Evolutionary conservation across 2,329 filamentous ascomycete species (phyloP).

Genomic region (Anthostomella pinea): DNA sequence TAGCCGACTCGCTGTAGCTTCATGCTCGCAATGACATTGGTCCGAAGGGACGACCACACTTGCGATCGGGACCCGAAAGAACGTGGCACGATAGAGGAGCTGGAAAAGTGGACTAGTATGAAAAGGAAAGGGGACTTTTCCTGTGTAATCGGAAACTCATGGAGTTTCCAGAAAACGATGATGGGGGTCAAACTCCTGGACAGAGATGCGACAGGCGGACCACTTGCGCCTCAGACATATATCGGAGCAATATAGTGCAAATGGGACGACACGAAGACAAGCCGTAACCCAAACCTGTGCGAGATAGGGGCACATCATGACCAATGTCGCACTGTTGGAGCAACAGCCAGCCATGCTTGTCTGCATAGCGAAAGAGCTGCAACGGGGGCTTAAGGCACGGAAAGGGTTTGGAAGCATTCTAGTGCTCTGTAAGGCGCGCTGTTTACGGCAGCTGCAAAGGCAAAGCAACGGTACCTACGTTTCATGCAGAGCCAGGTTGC

Average conservation of each 20-base stretch:
- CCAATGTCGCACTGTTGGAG: too few species aligned
- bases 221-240: constrained; percentile 17
- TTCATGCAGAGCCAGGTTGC: too few species aligned
- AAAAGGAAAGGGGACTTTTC: constrained; percentile 4
- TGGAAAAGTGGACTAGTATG: constrained; percentile 8
- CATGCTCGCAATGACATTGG: constrained; percentile 37
- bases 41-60: constrained; percentile 29
- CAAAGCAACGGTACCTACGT: too few species aligned
- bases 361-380: constrained; percentile 13
- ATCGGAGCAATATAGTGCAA: constrained; percentile 20
- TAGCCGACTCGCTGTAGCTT: constrained; percentile 27
- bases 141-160: constrained; percentile 15
- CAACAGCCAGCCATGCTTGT: constrained; percentile 13
- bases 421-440: constrained; percentile 6
- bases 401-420: too few species aligned
- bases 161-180: constrained; percentile 7
- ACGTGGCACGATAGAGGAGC: constrained; percentile 15
- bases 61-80: constrained; percentile 16
- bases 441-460: constrained; percentile 21
- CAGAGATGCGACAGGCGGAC: constrained; percentile 8
- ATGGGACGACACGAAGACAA: too few species aligned
- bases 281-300: too few species aligned
- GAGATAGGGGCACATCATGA: too few species aligned
- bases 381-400: constrained; percentile 9
- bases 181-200: constrained; percentile 12